A percentile compares a stretch with the other conserved stretches of the same genome.
These are phyloP conservation scores for Inga oerstediana DNA, from an alignment of 306 rosid species.

Conservation along the genomic window DNA sequence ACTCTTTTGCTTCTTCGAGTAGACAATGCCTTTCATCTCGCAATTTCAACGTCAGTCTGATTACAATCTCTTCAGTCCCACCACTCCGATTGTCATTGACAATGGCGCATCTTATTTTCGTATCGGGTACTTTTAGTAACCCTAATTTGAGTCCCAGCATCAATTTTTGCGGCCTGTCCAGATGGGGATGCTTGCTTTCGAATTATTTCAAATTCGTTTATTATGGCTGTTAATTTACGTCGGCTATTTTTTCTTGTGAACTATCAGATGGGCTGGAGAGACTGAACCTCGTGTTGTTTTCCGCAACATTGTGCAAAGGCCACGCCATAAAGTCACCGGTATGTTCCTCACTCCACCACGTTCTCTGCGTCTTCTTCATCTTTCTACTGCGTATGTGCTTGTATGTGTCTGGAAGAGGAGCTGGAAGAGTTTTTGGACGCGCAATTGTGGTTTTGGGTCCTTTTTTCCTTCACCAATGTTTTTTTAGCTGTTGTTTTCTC, in stretches of 20 bases:
- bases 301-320: constrained; percentile 99
- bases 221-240: constrained; percentile 16
- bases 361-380: neutral
- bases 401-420: neutral
- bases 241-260: constrained; percentile 30
- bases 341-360: neutral
- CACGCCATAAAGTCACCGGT: constrained; percentile 94
- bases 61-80: constrained; percentile 54
- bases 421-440: neutral
- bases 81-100: constrained; percentile 83
- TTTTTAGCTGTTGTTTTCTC: neutral
- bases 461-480: neutral
- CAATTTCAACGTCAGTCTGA: constrained; percentile 63
- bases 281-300: constrained; percentile 88
- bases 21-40: constrained; percentile 70
- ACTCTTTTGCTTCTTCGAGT: neutral
- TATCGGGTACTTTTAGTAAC: constrained; percentile 62
- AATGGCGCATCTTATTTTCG: constrained; percentile 90
- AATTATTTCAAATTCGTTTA: neutral
- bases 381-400: neutral
- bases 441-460: neutral
- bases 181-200: neutral
- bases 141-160: constrained; percentile 44
- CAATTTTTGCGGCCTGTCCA: neutral
- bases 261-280: constrained; percentile 93